These are phyloP conservation scores for Hyphopichia pseudoburtonii DNA, from an alignment of 1,139 yeast genomes.

Conservation along the genomic window DNA sequence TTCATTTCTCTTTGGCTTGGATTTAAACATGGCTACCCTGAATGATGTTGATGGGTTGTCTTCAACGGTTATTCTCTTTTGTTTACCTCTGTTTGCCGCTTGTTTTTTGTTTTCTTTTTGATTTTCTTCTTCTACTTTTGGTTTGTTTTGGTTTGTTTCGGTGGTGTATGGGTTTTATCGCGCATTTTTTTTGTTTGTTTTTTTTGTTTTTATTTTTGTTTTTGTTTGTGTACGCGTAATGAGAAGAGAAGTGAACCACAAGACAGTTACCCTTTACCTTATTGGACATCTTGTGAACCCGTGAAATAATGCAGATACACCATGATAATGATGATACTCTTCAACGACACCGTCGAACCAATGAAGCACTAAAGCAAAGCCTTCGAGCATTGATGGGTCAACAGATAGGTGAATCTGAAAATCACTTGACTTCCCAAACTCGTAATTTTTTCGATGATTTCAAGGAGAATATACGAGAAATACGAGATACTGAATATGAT, in stretches of 20 bases:
- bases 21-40: too few species aligned
- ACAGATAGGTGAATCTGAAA: too few species aligned
- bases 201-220: neutral
- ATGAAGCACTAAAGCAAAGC: slow-evolving; percentile 3
- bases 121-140: too few species aligned
- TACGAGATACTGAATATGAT: slow-evolving; percentile 11
- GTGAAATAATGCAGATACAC: too few species aligned
- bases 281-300: too few species aligned
- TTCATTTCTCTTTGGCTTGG: neutral
- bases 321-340: slow-evolving; percentile 3
- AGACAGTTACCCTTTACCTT: too few species aligned
- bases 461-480: slow-evolving; percentile 11
- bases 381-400: slow-evolving; percentile 7
- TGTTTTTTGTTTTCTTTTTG: too few species aligned
- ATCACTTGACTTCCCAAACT: too few species aligned
- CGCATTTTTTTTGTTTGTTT: neutral
- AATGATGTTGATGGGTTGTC: too few species aligned
- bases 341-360: neutral
- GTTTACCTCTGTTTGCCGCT: too few species aligned
- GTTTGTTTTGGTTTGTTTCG: too few species aligned
- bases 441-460: slow-evolving; percentile 9
- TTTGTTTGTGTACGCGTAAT: neutral
- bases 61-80: too few species aligned
- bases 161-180: neutral
- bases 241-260: neutral